A percentile compares a stretch with the other conserved stretches of the same genome.
Evolutionary conservation across 441 rosid species (phyloP).

Genomic region (Macaranga tanarius): DNA sequence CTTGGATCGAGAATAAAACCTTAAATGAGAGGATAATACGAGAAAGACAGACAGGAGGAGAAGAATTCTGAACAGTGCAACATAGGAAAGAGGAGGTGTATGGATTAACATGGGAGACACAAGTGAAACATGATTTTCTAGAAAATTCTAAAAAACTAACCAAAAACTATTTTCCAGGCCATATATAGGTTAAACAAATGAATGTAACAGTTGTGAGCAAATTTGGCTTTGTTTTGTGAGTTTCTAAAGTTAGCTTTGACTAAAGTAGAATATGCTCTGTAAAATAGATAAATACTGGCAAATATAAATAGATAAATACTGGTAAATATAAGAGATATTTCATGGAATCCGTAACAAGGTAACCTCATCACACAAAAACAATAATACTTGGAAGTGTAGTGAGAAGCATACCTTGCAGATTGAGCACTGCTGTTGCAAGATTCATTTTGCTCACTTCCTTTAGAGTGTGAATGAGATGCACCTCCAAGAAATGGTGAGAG

Average conservation of each 20-base stretch:
- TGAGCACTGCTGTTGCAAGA: constrained; percentile 16
- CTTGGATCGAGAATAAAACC: neutral
- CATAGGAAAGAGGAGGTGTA: neutral
- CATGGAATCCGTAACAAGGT: neutral
- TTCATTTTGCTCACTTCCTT: constrained; percentile 32
- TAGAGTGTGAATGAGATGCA: constrained; percentile 27
- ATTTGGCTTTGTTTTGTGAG: neutral
- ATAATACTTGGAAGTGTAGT: too few species aligned
- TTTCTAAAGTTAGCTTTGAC: neutral
- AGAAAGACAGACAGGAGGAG: neutral
- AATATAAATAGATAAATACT: too few species aligned
- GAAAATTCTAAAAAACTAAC: neutral
- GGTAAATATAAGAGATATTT: too few species aligned
- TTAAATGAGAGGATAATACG: neutral
- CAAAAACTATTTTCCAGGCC: neutral
- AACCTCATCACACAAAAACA: neutral
- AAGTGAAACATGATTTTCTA: neutral
- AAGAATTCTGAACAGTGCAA: too few species aligned
- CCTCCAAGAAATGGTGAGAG: constrained; percentile 44
- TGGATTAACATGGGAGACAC: neutral
- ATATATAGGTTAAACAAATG: neutral
- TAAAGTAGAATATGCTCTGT: neutral
- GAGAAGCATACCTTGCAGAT: constrained; percentile 37
- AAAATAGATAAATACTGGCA: neutral
- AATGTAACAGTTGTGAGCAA: neutral